phyloP scores from a whole-genome alignment of 495 filamentous ascomycete species.

The Aspergillus heteromorphus region DNA sequence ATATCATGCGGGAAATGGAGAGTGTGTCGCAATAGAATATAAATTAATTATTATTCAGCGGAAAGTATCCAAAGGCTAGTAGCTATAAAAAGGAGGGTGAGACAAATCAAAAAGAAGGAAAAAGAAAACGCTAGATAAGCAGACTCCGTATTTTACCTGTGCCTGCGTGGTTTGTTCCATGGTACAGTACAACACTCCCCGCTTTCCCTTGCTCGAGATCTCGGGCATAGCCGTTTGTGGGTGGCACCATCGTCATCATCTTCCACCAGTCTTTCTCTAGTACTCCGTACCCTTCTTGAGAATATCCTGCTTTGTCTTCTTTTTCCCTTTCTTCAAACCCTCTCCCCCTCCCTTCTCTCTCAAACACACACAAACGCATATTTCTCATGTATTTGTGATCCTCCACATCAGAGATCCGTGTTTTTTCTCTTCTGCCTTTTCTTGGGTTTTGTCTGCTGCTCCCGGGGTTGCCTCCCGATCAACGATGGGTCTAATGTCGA shows the following conservation, averaged over 20 bases:
- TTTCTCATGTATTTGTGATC: no score
- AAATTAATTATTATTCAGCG: neutral
- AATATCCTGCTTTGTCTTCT: neutral
- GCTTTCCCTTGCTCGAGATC: conserved; percentile 25
- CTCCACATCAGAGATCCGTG: no score
- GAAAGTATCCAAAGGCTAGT: neutral
- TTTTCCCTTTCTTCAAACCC: neutral
- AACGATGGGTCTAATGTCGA: neutral
- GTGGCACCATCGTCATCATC: conserved; percentile 19
- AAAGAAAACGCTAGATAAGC: neutral
- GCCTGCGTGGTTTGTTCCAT: conserved; percentile 17
- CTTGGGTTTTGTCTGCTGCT: neutral
- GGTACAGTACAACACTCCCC: conserved; percentile 21
- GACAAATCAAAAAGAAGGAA: neutral
- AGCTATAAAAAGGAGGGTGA: neutral
- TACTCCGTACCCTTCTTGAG: neutral
- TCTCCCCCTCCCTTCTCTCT: no score
- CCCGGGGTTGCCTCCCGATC: neutral
- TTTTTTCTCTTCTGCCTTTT: no score
- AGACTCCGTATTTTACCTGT: conserved; percentile 2
- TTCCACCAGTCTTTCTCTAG: neutral
- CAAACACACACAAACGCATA: neutral
- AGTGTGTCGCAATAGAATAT: no score
- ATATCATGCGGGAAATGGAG: neutral
- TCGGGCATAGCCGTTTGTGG: conserved; percentile 24